Percentiles rank a stretch among this genome's conserved stretches.
Conservation (phyloP, 352 stramenopile species). For the Albugo candida region DNA sequence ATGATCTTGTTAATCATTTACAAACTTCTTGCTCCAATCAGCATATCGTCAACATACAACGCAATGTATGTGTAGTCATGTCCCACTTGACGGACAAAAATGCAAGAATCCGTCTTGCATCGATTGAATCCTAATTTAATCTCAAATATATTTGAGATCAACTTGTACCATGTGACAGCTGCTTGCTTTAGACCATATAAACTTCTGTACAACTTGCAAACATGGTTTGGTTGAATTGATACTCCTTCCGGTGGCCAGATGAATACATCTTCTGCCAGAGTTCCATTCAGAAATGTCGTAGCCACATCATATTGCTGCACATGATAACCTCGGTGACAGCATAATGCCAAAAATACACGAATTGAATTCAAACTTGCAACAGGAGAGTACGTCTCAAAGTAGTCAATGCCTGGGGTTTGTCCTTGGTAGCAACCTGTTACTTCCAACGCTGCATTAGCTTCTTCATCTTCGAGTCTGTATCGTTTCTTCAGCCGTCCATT, state of each 20-base stretch:
- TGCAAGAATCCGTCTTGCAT: not conserved
- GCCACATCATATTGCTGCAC: conserved; percentile 12
- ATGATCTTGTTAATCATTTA: not conserved
- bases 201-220: conserved; percentile 10
- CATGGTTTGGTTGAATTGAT: conserved; percentile 3
- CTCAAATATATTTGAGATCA: conserved; percentile 2
- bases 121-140: not conserved
- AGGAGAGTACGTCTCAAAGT: conserved; percentile 1
- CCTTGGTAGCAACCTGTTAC: too few relatives aligned
- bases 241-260: conserved; percentile 9
- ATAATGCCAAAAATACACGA: conserved; percentile 2
- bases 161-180: not conserved
- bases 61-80: not conserved
- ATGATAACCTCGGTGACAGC: conserved; percentile 1
- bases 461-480: too few relatives aligned
- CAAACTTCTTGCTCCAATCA: not conserved
- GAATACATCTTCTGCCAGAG: conserved; percentile 9
- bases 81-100: not conserved
- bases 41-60: not conserved
- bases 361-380: not conserved
- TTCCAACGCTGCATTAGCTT: too few relatives aligned
- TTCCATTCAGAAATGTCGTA: conserved; percentile 12
- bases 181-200: not conserved
- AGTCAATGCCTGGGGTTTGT: not conserved
- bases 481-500: too few relatives aligned